Percentiles rank a stretch among this genome's conserved stretches.
These are phyloP conservation scores for Trichoderma sp. DNA, from an alignment of 2,329 filamentous ascomycete genomes.

Conservation along the genomic window DNA sequence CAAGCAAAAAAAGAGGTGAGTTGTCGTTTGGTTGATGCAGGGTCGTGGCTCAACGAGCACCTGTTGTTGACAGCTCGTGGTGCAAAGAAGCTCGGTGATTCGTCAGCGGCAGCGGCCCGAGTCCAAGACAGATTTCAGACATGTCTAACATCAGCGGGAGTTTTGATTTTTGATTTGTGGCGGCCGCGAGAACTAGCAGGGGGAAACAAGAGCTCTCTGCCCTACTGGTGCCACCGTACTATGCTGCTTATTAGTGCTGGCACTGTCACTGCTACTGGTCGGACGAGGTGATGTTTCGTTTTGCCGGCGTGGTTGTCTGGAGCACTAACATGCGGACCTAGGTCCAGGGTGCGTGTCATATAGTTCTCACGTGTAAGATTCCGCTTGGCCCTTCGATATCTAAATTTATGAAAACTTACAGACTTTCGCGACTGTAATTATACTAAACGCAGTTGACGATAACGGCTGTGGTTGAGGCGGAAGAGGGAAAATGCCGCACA, in stretches of 20 bases:
- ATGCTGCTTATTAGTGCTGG: neutral
- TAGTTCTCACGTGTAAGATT: neutral
- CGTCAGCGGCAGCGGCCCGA: neutral
- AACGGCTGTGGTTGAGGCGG: neutral
- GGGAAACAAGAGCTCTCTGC: neutral
- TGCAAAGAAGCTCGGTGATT: constrained; percentile 11
- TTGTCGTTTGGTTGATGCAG: neutral
- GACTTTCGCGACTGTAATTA: neutral
- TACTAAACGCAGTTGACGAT: neutral
- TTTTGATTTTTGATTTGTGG: constrained; percentile 6
- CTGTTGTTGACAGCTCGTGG: constrained; percentile 14
- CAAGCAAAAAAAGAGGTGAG: neutral
- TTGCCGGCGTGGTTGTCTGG: neutral
- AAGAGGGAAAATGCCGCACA: constrained; percentile 1
- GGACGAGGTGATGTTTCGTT: neutral
- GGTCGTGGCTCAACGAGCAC: constrained; percentile 3
- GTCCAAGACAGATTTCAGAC: constrained; percentile 12
- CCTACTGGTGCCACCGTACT: neutral
- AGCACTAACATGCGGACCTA: neutral
- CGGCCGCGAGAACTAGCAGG: neutral
- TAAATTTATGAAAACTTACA: neutral
- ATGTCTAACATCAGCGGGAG: constrained; percentile 12
- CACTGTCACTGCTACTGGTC: neutral
- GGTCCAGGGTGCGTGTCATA: neutral
- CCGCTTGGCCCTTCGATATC: neutral